Base-by-base conservation (phyloP, 2,329 filamentous ascomycete genomes). In the Trichoderma oligosporum region DNA sequence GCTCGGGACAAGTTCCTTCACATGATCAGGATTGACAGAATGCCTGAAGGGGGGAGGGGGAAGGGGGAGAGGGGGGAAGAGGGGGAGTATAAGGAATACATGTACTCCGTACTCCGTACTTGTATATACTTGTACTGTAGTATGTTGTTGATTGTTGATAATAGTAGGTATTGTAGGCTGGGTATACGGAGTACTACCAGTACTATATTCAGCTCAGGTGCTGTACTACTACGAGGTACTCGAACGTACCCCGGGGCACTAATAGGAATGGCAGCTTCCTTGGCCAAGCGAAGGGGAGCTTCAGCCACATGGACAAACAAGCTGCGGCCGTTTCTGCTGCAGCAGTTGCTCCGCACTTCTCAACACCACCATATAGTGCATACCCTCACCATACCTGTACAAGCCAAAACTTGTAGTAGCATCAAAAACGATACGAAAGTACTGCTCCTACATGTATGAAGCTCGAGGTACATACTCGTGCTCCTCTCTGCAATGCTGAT, bases 221-320 rank as follows among this genome's bases (percentile, higher is more conserved):
- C n/a, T n/a, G n/a, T n/a, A n/a, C n/a, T n/a, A n/a, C n/a, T n/a
- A n/a, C n/a, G n/a, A n/a, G n/a, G n/a, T n/a, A n/a, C n/a, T n/a
- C n/a, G n/a, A n/a, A n/a, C n/a, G n/a, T n/a, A n/a, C n/a, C n/a
- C n/a, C n/a, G n/a, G 20, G 39, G 38, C n/a, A 33, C 29, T n/a
- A 42, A 31, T 31, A 36, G 33, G n/a, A 55, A 46, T 41, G 41
- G 51, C 51, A 22, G 22, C 51, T 46, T 38, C 39, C 41, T 46
- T 27, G 22, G 41, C 41, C 22, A 55, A 36, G 51, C 51, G 51
- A 46, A 46, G 33, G 31, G 51, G 22, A 55, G 41, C 33, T 29
- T 55, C 31, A 35, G 41, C 41, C 51, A 46, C 41, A 53, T 53
- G 41, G 51, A 55, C 12, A 46, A n/a, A n/a, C n/a, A n/a, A n/a